Evolutionary conservation across 176 grass and related monocot genomes (phyloP).

Genomic region (Ampelocalamus luodianensis): DNA sequence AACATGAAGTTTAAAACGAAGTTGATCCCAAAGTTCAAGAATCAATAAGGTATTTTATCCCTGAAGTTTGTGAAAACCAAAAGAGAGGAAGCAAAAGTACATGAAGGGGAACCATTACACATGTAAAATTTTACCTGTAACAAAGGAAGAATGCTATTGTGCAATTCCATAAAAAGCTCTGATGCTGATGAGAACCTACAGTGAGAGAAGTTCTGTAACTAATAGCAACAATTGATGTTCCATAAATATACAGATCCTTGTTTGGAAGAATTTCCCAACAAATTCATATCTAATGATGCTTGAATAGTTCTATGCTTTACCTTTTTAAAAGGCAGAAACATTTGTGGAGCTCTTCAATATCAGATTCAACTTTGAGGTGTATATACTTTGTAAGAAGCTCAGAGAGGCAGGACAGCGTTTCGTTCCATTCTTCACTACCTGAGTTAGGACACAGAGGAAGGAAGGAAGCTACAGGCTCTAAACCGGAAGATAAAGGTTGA

Average conservation of each 20-base stretch:
- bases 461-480: constrained; percentile 56
- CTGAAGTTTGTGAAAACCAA: too few species aligned
- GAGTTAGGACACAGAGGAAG: constrained; percentile 44
- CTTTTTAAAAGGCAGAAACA: constrained; percentile 93
- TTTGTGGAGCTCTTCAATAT: constrained; percentile 92
- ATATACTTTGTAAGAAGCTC: constrained; percentile 70
- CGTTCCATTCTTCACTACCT: constrained; percentile 64
- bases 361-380: constrained; percentile 69
- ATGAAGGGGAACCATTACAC: background rate
- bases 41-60: too few species aligned
- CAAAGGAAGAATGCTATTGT: constrained; percentile 49
- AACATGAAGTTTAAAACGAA: background rate
- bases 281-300: constrained; percentile 7
- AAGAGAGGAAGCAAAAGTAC: background rate
- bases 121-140: constrained; percentile 51
- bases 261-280: background rate
- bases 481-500: constrained; percentile 58
- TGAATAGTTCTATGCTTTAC: constrained; percentile 32
- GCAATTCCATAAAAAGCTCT: constrained; percentile 50
- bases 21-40: background rate
- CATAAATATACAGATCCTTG: background rate
- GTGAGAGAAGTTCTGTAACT: constrained; percentile 10
- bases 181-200: constrained; percentile 57
- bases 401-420: constrained; percentile 41
- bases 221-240: background rate